Percentiles rank a stretch among this genome's conserved stretches.
Evolutionary conservation across 306 rosid species (phyloP).

Genomic region (Trichosanthes cucumerina): DNA sequence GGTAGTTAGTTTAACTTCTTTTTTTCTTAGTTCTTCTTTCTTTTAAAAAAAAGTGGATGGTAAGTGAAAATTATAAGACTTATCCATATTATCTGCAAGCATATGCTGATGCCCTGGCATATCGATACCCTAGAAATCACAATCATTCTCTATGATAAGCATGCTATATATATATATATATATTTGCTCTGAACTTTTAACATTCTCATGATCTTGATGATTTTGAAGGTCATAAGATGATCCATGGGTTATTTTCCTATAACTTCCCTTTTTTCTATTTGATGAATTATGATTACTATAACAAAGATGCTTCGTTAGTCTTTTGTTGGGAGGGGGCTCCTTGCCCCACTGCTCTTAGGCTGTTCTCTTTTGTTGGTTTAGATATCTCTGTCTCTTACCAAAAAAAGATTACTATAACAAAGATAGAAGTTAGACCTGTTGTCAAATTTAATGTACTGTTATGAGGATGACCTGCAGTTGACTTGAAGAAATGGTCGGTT

Average conservation of each 20-base stretch:
- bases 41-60: not conserved
- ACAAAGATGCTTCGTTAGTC: not conserved
- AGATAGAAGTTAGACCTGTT: not conserved
- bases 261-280: not conserved
- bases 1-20: conserved; percentile 36
- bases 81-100: not conserved
- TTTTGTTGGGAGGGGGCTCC: no score
- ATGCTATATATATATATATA: not conserved
- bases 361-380: no score
- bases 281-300: not conserved
- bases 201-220: not conserved
- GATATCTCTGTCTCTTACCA: no score
- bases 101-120: not conserved
- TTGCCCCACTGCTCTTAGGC: no score
- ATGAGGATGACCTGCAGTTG: not conserved
- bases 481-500: not conserved
- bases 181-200: not conserved
- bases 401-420: not conserved
- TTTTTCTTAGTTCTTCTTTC: not conserved
- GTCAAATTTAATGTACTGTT: not conserved
- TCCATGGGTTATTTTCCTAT: not conserved
- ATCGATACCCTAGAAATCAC: not conserved
- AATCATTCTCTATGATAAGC: not conserved
- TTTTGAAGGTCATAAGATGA: not conserved
- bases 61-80: not conserved